Percentiles rank a stretch among this genome's conserved stretches.
Conservation (phyloP, 495 filamentous ascomycete genomes). For the Aspergillus ostianus region DNA sequence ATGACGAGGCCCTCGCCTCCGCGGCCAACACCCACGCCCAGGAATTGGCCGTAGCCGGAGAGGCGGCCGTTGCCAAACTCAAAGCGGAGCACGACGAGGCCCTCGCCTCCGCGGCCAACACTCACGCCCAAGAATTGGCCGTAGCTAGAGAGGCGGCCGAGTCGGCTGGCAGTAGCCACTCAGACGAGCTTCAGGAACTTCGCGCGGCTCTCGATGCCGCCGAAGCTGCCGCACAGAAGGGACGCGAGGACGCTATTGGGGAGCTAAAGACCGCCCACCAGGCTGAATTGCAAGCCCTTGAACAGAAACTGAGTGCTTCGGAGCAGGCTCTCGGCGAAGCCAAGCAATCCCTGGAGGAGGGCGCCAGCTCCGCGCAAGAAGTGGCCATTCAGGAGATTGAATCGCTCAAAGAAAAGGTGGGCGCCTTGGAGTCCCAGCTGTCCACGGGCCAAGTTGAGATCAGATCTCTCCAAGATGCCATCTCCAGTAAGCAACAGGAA, state of each 20-base stretch:
- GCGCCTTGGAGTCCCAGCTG: slow-evolving; percentile 38
- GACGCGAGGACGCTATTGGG: slow-evolving; percentile 27
- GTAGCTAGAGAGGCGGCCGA: slow-evolving; percentile 35
- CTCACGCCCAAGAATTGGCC: slow-evolving; percentile 38
- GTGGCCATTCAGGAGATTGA: slow-evolving; percentile 43
- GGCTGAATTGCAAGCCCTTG: slow-evolving; percentile 31
- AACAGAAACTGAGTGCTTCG: slow-evolving; percentile 33
- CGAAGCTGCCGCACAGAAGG: slow-evolving; percentile 32
- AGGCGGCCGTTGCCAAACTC: too few relatives aligned
- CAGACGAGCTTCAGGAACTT: slow-evolving; percentile 40
- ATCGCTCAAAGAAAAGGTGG: slow-evolving; percentile 40
- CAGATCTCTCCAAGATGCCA: slow-evolving; percentile 40
- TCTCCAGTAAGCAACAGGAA: slow-evolving; percentile 40
- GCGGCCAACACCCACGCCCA: slow-evolving; percentile 33
- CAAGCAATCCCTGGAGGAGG: slow-evolving; percentile 38
- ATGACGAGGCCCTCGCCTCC: slow-evolving; percentile 34
- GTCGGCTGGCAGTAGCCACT: slow-evolving; percentile 31
- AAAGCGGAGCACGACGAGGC: too few relatives aligned
- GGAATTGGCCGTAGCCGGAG: slow-evolving; percentile 35
- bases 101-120: slow-evolving; percentile 33
- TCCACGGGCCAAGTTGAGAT: slow-evolving; percentile 39
- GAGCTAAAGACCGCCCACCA: slow-evolving; percentile 41
- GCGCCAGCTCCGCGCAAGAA: slow-evolving; percentile 33
- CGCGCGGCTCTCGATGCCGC: slow-evolving; percentile 39
- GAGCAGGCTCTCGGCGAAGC: slow-evolving; percentile 35